A percentile compares a stretch with the other conserved stretches of the same genome.
phyloP scores from a whole-genome alignment of 345 rosid genomes.

The Hibiscus tridactylites region DNA sequence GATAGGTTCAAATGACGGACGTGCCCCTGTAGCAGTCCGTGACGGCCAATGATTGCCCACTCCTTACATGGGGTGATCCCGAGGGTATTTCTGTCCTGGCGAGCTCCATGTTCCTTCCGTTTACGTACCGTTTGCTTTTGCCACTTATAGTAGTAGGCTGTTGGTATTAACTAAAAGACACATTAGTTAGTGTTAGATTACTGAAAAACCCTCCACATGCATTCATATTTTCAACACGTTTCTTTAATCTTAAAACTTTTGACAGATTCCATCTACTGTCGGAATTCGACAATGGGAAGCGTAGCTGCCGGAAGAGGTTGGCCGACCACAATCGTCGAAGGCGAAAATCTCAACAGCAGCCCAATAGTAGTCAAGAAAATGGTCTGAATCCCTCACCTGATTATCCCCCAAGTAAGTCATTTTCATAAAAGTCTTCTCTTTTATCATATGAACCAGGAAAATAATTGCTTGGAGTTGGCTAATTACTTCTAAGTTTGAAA shows the following conservation, averaged over 20 bases:
- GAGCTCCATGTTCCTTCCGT: not conserved
- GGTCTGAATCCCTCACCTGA: constrained; percentile 30
- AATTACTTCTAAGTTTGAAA: not conserved
- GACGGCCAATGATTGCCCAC: constrained; percentile 29
- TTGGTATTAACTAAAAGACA: not conserved
- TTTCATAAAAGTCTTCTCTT: not conserved
- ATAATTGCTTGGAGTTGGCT: not conserved
- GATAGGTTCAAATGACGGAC: constrained; percentile 19
- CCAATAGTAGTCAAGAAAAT: constrained; percentile 25
- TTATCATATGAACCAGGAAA: not conserved
- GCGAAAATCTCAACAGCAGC: constrained; percentile 55
- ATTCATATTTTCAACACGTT: constrained; percentile 6
- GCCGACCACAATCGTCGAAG: constrained; percentile 98
- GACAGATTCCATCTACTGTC: constrained; percentile 82
- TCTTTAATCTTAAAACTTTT: not conserved
- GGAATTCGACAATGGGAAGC: constrained; percentile 93
- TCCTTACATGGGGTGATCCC: constrained; percentile 35
- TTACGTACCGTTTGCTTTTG: constrained; percentile 16
- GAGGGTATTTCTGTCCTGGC: constrained; percentile 50
- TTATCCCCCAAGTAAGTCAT: constrained; percentile 27
- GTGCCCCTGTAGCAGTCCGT: constrained; percentile 17
- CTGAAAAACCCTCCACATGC: constrained; percentile 13
- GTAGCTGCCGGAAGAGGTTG: constrained; percentile 88
- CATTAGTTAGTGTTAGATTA: not conserved
- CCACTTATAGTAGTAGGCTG: constrained; percentile 8